Conservation (phyloP, 2,329 filamentous ascomycete genomes). For the Dendrostoma leiphaemia region DNA sequence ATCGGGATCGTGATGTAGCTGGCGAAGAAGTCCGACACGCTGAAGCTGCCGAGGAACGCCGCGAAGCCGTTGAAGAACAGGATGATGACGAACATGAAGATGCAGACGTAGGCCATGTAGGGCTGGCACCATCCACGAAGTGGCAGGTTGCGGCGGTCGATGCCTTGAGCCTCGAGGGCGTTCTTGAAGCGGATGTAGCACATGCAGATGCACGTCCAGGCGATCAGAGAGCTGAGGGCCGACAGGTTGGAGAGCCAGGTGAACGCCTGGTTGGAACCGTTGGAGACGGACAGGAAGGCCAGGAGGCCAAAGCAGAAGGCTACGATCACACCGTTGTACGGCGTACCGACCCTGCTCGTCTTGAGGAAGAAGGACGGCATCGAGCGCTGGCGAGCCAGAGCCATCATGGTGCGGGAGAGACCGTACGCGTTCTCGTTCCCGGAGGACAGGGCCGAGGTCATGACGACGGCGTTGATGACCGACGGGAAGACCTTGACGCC, state of each 20-base stretch:
- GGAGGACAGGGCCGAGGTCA: conserved; percentile 53
- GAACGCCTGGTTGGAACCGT: conserved; percentile 45
- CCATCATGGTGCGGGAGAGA: conserved; percentile 50
- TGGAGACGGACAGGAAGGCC: conserved; percentile 46
- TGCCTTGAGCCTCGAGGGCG: conserved; percentile 38
- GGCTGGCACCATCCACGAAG: conserved; percentile 30
- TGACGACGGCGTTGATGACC: conserved; percentile 52
- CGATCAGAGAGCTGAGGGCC: conserved; percentile 36
- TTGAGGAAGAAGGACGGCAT: conserved; percentile 49
- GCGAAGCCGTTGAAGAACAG: conserved; percentile 44
- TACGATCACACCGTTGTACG: conserved; percentile 43
- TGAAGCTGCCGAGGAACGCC: conserved; percentile 38
- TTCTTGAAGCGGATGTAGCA: conserved; percentile 30
- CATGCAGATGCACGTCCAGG: conserved; percentile 30
- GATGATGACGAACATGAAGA: conserved; percentile 40
- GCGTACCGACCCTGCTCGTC: conserved; percentile 49
- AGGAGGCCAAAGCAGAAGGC: conserved; percentile 42
- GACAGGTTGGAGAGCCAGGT: conserved; percentile 56
- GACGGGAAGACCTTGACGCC: conserved; percentile 47
- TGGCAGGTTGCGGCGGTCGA: conserved; percentile 30
- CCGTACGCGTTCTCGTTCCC: conserved; percentile 55
- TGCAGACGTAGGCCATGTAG: conserved; percentile 40
- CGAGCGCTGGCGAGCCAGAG: conserved; percentile 49
- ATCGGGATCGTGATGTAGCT: conserved; percentile 32
- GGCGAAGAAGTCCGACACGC: conserved; percentile 37